Percentiles rank a stretch among this genome's conserved stretches.
These are phyloP conservation scores for Ganoderma leucocontextum DNA, from an alignment of 1,284 basidiomycete species.

Conservation along the genomic window DNA sequence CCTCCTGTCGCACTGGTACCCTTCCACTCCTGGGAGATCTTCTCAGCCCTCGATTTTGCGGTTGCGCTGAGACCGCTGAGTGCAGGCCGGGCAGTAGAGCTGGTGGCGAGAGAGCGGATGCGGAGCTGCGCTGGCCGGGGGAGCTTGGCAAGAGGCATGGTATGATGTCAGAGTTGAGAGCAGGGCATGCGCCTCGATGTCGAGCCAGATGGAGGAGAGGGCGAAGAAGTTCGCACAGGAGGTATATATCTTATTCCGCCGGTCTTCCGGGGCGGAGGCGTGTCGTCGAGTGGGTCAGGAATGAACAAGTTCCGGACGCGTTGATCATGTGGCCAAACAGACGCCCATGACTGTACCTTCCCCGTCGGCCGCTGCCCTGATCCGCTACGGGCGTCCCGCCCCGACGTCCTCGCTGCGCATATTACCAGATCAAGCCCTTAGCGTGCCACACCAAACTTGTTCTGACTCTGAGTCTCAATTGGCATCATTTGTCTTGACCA, in stretches of 20 bases:
- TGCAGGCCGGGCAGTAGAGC: conserved; percentile 23
- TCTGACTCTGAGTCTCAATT: not conserved
- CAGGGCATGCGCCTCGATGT: not conserved
- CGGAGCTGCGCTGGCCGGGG: conserved; percentile 29
- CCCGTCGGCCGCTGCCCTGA: conserved; percentile 23
- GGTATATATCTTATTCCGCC: conserved; percentile 15
- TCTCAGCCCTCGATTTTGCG: conserved; percentile 68
- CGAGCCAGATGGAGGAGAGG: conserved; percentile 4
- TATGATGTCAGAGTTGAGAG: conserved; percentile 5
- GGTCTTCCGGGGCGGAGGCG: conserved; percentile 12
- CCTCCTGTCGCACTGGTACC: conserved; percentile 86
- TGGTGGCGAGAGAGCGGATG: conserved; percentile 31
- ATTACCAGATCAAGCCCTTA: not conserved
- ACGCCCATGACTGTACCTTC: conserved; percentile 13
- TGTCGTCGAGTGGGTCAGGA: not conserved
- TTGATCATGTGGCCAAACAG: conserved; percentile 31
- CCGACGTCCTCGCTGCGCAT: not conserved
- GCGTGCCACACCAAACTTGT: not conserved
- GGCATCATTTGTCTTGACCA: conserved; percentile 7
- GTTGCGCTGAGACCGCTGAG: conserved; percentile 55
- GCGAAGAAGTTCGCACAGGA: conserved; percentile 8
- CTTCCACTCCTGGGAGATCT: conserved; percentile 79
- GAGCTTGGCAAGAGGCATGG: conserved; percentile 33
- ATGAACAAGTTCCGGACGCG: conserved; percentile 22
- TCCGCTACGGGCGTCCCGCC: conserved; percentile 18